Percentiles rank a stretch among this genome's conserved stretches.
These are phyloP conservation scores for Epichloe aotearoae DNA, from an alignment of 2,329 filamentous ascomycete genomes.

Conservation along the genomic window DNA sequence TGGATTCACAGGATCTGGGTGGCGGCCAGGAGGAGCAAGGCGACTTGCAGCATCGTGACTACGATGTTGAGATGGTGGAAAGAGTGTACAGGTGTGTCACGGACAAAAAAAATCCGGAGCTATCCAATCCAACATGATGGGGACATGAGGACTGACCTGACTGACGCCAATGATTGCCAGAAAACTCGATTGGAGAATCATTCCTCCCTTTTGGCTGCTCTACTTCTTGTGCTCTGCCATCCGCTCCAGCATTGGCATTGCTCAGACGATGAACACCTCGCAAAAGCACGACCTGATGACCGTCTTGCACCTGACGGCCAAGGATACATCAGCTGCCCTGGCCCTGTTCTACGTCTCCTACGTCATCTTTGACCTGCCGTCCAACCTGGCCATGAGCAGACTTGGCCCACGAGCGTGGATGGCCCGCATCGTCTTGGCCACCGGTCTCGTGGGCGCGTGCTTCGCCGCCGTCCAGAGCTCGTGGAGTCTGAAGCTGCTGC, in stretches of 20 bases:
- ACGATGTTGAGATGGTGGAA: slow-evolving; percentile 38
- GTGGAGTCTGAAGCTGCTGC: slow-evolving; percentile 81
- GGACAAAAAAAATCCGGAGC: no score
- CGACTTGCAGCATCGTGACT: slow-evolving; percentile 18
- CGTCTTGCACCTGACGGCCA: slow-evolving; percentile 53
- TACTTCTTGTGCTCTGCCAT: slow-evolving; percentile 92
- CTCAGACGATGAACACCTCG: slow-evolving; percentile 80
- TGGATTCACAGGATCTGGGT: not conserved
- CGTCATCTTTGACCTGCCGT: slow-evolving; percentile 78
- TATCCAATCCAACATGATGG: not conserved
- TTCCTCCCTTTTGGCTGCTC: slow-evolving; percentile 68
- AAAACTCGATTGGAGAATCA: slow-evolving; percentile 46
- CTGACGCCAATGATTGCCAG: slow-evolving; percentile 11
- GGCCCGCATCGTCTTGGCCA: slow-evolving; percentile 78
- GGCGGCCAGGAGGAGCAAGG: not conserved
- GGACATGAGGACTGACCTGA: not conserved
- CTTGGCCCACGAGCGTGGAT: slow-evolving; percentile 83
- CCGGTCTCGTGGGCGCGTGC: slow-evolving; percentile 71
- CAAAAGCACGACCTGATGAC: slow-evolving; percentile 62
- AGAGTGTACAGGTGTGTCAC: slow-evolving; percentile 32
- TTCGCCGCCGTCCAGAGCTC: slow-evolving; percentile 70
- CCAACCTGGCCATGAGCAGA: slow-evolving; percentile 77
- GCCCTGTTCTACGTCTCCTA: slow-evolving; percentile 89
- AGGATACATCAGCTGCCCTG: slow-evolving; percentile 71
- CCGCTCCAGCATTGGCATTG: slow-evolving; percentile 79